These are phyloP conservation scores for Suhomyces coccinellae DNA, from an alignment of 1,139 yeast species.

Conservation along the genomic window DNA sequence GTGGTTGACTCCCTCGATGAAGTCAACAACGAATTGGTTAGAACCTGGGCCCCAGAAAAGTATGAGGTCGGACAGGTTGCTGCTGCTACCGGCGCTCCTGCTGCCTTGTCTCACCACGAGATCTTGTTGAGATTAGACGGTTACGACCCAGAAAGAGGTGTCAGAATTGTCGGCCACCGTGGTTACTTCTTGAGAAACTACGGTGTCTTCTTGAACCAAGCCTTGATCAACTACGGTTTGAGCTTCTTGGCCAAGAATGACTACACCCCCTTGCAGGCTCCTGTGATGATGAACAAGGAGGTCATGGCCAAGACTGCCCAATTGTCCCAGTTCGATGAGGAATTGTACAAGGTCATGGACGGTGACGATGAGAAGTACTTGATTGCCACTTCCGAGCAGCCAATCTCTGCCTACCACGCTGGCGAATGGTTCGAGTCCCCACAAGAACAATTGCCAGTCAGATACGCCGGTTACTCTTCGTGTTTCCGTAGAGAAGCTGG, in stretches of 20 bases:
- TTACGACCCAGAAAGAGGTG: constrained; percentile 98
- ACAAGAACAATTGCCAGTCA: constrained; percentile 90
- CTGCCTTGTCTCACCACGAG: constrained; percentile 91
- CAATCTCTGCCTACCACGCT: constrained; percentile 96
- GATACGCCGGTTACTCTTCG: constrained; percentile 96
- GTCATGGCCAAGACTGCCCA: constrained; percentile 99
- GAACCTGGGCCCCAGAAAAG: constrained; percentile 78
- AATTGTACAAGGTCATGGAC: constrained; percentile 91
- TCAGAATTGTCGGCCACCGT: constrained; percentile 96
- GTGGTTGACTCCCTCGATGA: constrained; percentile 89
- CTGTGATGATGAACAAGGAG: constrained; percentile 99
- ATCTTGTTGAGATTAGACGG: constrained; percentile 92
- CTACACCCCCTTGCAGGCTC: constrained; percentile 93
- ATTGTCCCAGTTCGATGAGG: constrained; percentile 96
- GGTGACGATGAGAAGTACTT: constrained; percentile 97
- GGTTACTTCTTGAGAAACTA: constrained; percentile 93
- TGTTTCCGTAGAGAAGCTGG: constrained; percentile 99
- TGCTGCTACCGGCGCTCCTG: constrained; percentile 72
- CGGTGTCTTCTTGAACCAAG: constrained; percentile 98
- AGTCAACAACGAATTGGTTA: constrained; percentile 83
- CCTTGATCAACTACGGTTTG: constrained; percentile 93
- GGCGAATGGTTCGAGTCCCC: constrained; percentile 99
- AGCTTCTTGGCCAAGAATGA: constrained; percentile 77
- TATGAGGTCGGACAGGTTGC: constrained; percentile 61
- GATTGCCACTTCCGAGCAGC: constrained; percentile 99